A percentile compares a stretch with the other conserved stretches of the same genome.
phyloP scores from a whole-genome alignment of 306 rosid species.

The Cicer cuneatum region DNA sequence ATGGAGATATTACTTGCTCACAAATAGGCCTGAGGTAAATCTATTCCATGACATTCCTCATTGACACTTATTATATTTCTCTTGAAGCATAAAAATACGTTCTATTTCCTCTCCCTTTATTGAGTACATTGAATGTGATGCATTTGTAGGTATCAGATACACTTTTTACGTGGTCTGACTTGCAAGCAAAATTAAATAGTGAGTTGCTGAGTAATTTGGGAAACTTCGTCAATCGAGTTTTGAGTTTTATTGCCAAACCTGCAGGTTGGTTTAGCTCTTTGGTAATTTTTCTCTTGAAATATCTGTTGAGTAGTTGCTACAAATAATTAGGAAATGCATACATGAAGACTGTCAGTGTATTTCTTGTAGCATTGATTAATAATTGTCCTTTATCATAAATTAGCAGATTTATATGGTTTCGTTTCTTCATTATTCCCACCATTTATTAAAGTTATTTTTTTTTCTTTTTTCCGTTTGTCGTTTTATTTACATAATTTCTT shows the following conservation, averaged over 20 bases:
- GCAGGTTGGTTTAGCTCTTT: constrained; percentile 66
- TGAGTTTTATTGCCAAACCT: constrained; percentile 97
- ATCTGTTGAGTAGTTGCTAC: constrained; percentile 35
- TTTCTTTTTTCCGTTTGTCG: background rate
- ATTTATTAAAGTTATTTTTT: background rate
- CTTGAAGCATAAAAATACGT: constrained; percentile 9
- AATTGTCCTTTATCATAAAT: constrained; percentile 22
- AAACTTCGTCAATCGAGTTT: constrained; percentile 85
- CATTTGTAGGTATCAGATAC: constrained; percentile 83
- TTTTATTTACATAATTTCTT: constrained; percentile 20
- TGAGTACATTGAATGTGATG: constrained; percentile 30
- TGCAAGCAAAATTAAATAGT: constrained; percentile 89
- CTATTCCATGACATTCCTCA: background rate
- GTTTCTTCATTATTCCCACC: constrained; percentile 18
- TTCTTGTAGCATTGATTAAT: constrained; percentile 32
- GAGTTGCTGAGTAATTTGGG: constrained; percentile 95
- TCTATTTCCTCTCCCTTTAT: constrained; percentile 32
- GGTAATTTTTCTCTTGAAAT: constrained; percentile 20
- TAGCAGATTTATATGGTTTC: constrained; percentile 7
- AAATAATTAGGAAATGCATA: constrained; percentile 19
- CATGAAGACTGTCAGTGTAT: constrained; percentile 21
- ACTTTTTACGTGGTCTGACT: constrained; percentile 85
- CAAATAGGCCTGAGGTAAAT: constrained; percentile 94
- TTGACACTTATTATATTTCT: constrained; percentile 1
- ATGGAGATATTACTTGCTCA: constrained; percentile 97